phyloP scores from a whole-genome alignment of 2,329 filamentous ascomycete species.

The Diaporthe aspalathi region DNA sequence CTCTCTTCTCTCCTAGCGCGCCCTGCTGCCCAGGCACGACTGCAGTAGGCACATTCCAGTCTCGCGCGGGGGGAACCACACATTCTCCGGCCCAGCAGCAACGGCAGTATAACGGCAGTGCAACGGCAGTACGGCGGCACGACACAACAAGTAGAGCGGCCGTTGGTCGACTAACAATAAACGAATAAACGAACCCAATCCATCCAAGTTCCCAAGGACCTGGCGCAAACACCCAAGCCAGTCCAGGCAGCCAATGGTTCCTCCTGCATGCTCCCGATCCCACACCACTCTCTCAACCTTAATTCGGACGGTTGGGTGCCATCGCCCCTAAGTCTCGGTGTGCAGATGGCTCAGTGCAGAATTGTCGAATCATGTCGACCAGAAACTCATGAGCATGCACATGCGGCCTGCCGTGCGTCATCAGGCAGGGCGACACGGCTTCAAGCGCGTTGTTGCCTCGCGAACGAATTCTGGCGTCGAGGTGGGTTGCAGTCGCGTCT shows the following conservation, averaged over 20 bases:
- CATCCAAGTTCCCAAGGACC: not conserved
- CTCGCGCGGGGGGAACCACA: not conserved
- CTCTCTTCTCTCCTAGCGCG: no score
- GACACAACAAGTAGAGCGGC: not conserved
- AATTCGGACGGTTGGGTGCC: conserved; percentile 23
- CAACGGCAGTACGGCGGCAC: no score
- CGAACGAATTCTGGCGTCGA: not conserved
- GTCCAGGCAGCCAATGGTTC: conserved; percentile 14
- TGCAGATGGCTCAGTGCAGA: conserved; percentile 9
- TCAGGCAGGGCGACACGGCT: not conserved
- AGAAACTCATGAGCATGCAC: no score
- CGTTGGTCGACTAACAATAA: not conserved
- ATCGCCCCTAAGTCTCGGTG: not conserved
- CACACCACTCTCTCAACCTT: conserved; percentile 27
- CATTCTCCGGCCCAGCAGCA: conserved; percentile 20
- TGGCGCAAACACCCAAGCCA: conserved; percentile 9
- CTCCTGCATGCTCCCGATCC: not conserved
- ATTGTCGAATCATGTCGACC: conserved; percentile 12
- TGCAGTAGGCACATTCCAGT: not conserved
- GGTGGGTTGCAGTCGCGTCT: not conserved
- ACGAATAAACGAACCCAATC: not conserved
- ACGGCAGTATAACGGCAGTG: no score
- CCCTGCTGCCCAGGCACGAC: not conserved
- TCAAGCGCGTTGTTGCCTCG: not conserved
- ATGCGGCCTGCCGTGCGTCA: not conserved